A percentile compares a stretch with the other conserved stretches of the same genome.
phyloP scores from a whole-genome alignment of 2,329 filamentous ascomycete genomes.

The Daldinia sp. region DNA sequence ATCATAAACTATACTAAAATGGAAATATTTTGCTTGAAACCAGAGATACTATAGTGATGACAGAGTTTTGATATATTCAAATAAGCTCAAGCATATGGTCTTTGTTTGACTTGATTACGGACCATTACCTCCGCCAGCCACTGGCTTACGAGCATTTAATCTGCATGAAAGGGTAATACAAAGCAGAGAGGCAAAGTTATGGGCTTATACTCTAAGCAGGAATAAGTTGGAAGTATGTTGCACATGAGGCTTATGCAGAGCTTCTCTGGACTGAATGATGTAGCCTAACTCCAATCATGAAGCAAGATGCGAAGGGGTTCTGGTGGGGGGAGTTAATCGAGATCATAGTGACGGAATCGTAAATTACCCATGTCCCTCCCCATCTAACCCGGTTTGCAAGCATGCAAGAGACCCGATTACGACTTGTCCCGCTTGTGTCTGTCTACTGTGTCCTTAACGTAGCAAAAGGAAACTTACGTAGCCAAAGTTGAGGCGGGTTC shows the following conservation, averaged over 20 bases:
- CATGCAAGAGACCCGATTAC: background rate
- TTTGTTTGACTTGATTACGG: background rate
- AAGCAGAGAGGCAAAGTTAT: background rate
- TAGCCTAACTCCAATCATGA: conserved; percentile 21
- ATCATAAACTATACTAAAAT: conserved; percentile 26
- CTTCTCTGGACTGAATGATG: background rate
- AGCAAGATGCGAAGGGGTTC: conserved; percentile 15
- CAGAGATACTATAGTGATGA: background rate
- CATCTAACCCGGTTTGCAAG: conserved; percentile 4
- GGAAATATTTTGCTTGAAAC: conserved; percentile 19
- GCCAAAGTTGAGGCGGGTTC: conserved; percentile 3
- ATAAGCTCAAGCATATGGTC: background rate
- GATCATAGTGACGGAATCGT: conserved; percentile 38
- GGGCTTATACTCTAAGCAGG: conserved; percentile 6
- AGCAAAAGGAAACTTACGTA: background rate
- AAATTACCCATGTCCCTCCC: conserved; percentile 10
- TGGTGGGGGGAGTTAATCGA: conserved; percentile 28
- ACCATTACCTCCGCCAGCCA: background rate
- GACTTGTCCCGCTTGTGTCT: background rate
- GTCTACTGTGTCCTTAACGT: background rate
- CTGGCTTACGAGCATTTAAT: background rate
- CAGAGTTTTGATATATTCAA: background rate
- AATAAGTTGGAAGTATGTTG: background rate
- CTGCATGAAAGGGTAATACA: background rate
- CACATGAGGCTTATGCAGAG: conserved; percentile 16